Conservation (phyloP, 257 asterid species). For the Solanum tacnaense region DNA sequence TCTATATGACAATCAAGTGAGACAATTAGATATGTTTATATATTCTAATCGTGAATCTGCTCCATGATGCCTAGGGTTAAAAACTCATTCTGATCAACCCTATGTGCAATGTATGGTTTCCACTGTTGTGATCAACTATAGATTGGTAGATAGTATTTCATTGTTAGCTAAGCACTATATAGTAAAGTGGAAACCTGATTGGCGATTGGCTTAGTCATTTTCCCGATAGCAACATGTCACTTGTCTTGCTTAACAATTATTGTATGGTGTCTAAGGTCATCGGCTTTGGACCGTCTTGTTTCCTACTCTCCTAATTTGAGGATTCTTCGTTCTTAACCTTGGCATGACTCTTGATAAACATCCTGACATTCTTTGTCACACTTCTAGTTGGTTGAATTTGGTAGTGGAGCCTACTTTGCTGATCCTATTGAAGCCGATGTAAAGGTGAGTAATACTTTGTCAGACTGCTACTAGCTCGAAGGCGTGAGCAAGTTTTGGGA, state of each 20-base stretch:
- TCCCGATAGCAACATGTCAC: too few species aligned
- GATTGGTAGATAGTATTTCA: background rate
- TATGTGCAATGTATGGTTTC: background rate
- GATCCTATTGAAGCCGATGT: constrained; percentile 12
- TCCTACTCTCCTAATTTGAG: constrained; percentile 13
- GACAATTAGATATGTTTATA: background rate
- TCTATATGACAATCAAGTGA: background rate
- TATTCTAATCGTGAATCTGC: background rate
- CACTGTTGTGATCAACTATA: background rate
- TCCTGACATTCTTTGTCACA: constrained; percentile 21
- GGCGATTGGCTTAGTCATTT: constrained; percentile 20
- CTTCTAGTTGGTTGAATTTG: constrained; percentile 23
- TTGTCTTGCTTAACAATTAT: too few species aligned
- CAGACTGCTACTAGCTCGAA: constrained; percentile 25
- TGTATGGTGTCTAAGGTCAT: too few species aligned
- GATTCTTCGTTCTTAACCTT: constrained; percentile 24
- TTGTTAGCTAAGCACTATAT: too few species aligned
- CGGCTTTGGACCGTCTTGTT: too few species aligned
- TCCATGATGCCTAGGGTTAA: background rate
- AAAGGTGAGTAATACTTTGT: constrained; percentile 29
- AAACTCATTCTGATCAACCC: background rate
- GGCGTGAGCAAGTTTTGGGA: constrained; percentile 42
- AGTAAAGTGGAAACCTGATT: constrained; percentile 20
- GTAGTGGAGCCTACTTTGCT: constrained; percentile 24
- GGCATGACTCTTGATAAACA: constrained; percentile 32